Conservation (phyloP, 352 stramenopile species). For the Phytophthora niederhauseri region DNA sequence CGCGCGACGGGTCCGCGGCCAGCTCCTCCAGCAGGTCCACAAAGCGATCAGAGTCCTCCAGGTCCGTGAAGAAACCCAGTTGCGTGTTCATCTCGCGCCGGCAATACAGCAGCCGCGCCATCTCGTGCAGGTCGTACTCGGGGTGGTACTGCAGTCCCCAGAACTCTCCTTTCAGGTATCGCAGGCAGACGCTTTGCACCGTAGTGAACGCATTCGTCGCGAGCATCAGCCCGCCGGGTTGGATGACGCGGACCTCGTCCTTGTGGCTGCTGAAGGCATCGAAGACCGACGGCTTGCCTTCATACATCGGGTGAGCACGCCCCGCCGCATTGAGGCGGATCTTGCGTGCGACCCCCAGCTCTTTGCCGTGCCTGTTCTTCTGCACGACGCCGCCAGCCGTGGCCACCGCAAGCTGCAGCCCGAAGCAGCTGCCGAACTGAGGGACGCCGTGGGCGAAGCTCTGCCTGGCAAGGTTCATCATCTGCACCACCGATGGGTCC, state of each 20-base stretch:
- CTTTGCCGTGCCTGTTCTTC: constrained; percentile 73
- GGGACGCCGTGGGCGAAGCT: constrained; percentile 60
- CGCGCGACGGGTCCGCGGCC: constrained; percentile 51
- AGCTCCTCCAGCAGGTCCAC: constrained; percentile 65
- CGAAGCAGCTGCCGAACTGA: constrained; percentile 84
- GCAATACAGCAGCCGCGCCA: constrained; percentile 72
- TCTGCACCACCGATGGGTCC: constrained; percentile 54
- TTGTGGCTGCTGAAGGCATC: constrained; percentile 81
- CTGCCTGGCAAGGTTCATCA: constrained; percentile 46
- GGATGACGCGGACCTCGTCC: constrained; percentile 72
- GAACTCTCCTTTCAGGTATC: constrained; percentile 73
- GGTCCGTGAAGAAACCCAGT: constrained; percentile 66
- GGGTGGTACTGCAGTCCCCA: constrained; percentile 83
- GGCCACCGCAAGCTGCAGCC: constrained; percentile 63
- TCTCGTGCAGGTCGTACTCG: constrained; percentile 81
- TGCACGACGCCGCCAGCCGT: constrained; percentile 56
- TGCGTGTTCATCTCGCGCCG: constrained; percentile 65
- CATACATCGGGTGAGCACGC: constrained; percentile 74
- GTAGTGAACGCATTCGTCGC: constrained; percentile 62
- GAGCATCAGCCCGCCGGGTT: constrained; percentile 52
- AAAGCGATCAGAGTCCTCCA: constrained; percentile 53
- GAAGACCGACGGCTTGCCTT: constrained; percentile 73
- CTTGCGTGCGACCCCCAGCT: constrained; percentile 72
- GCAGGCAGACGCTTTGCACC: constrained; percentile 62
- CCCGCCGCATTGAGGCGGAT: constrained; percentile 62